Percentiles rank a stretch among this genome's conserved stretches.
These are phyloP conservation scores for Scalesia atractyloides DNA, from an alignment of 129 eudicot species.

Conservation along the genomic window DNA sequence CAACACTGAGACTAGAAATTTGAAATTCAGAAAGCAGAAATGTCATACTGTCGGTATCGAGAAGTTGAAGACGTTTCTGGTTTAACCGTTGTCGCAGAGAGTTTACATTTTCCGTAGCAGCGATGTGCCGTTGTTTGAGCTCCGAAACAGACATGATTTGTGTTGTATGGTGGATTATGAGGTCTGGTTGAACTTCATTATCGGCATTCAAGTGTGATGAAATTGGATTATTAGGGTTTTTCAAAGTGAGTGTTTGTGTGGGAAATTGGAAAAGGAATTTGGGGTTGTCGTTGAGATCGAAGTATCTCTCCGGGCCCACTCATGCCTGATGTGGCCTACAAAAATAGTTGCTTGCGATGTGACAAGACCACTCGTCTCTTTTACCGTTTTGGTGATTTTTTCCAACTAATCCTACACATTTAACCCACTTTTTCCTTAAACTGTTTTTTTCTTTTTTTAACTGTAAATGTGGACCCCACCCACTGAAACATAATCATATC, in stretches of 20 bases:
- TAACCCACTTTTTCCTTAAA: too few species aligned
- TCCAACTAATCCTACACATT: too few species aligned
- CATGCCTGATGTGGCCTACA: slow-evolving; percentile 12
- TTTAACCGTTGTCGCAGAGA: slow-evolving; percentile 68
- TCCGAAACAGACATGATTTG: slow-evolving; percentile 70
- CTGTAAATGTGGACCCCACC: too few species aligned
- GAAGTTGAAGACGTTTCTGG: slow-evolving; percentile 71
- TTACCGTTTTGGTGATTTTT: too few species aligned
- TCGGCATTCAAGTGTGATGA: not conserved
- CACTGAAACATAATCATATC: too few species aligned
- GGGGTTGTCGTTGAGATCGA: slow-evolving; percentile 12
- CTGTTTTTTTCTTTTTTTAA: too few species aligned
- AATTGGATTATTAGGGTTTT: slow-evolving; percentile 25
- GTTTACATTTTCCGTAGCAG: slow-evolving; percentile 75
- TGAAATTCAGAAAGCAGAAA: not conserved
- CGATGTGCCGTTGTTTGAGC: slow-evolving; percentile 77
- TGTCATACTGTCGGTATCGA: slow-evolving; percentile 72
- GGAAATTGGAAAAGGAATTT: slow-evolving; percentile 1
- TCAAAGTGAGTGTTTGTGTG: slow-evolving; percentile 22
- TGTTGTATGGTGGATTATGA: slow-evolving; percentile 12
- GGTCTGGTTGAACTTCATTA: not conserved
- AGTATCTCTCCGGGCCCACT: slow-evolving; percentile 3
- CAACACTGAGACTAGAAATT: too few species aligned
- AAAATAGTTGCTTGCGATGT: too few species aligned
- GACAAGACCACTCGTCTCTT: too few species aligned